Percentiles rank a stretch among this genome's conserved stretches.
Evolutionary conservation across 768 basidiomycete species (phyloP).

Genomic region (Dictyophora rubrovolvata): DNA sequence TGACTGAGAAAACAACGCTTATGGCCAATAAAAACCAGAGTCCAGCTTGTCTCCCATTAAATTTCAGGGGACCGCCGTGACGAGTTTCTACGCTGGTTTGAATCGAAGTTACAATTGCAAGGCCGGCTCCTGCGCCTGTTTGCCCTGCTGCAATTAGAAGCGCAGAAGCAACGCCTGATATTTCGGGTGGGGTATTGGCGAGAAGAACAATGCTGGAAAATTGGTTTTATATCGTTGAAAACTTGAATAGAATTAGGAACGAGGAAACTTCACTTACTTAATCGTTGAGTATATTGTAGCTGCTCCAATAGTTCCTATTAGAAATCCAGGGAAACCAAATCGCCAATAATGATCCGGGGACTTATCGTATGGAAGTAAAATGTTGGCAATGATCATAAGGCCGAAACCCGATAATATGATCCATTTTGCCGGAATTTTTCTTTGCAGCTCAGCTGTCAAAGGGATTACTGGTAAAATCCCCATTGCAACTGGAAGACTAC

Average conservation of each 20-base stretch:
- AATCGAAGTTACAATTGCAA: constrained; percentile 39
- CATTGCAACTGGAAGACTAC: constrained; percentile 25
- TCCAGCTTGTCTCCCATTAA: constrained; percentile 31
- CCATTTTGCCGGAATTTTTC: constrained; percentile 30
- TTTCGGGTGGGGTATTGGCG: constrained; percentile 34
- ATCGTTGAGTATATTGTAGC: constrained; percentile 37
- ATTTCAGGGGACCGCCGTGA: constrained; percentile 23
- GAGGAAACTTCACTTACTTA: constrained; percentile 26
- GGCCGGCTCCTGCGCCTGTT: constrained; percentile 39
- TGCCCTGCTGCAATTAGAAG: constrained; percentile 45
- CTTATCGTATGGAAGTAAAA: constrained; percentile 34
- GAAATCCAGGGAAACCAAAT: constrained; percentile 40
- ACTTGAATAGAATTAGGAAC: not conserved
- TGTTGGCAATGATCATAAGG: constrained; percentile 28
- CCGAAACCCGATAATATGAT: constrained; percentile 34
- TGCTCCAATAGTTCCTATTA: constrained; percentile 36
- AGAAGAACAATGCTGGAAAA: constrained; percentile 39
- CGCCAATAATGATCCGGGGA: constrained; percentile 33
- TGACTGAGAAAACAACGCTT: constrained; percentile 23
- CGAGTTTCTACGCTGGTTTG: constrained; percentile 31
- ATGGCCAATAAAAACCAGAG: constrained; percentile 35
- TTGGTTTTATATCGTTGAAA: not conserved
- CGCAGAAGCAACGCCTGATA: constrained; percentile 44
- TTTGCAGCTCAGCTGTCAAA: constrained; percentile 32
- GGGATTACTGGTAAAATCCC: constrained; percentile 25